A percentile compares a stretch with the other conserved stretches of the same genome.
Conservation (phyloP, 345 rosid genomes). For the Euphorbia pulcherrima region DNA sequence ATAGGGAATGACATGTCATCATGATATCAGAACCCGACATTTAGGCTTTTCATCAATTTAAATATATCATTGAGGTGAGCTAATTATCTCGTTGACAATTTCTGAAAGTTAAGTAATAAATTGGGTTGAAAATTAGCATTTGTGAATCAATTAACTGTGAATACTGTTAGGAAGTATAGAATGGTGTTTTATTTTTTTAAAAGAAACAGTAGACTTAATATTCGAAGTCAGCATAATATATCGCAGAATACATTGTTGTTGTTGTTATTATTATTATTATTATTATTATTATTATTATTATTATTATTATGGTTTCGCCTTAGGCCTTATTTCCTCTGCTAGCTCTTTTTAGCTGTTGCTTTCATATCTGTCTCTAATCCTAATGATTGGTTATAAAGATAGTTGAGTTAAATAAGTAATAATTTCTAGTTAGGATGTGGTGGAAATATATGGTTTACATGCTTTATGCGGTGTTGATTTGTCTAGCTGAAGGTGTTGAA, state of each 20-base stretch:
- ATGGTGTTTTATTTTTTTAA: neutral
- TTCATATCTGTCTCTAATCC: neutral
- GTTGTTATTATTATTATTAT: neutral
- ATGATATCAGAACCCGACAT: neutral
- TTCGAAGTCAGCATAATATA: neutral
- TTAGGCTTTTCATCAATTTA: neutral
- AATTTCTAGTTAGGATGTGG: conserved; percentile 2
- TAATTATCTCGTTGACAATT: neutral
- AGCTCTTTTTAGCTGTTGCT: neutral
- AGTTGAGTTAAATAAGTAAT: neutral
- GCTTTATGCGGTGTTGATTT: neutral
- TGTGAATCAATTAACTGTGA: neutral
- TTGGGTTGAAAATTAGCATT: neutral
- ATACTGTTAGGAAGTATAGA: neutral
- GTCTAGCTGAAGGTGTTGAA: neutral
- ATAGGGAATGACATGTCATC: neutral
- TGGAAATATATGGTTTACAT: neutral
- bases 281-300: neutral
- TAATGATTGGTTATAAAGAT: neutral
- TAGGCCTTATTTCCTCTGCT: neutral
- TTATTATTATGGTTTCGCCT: neutral
- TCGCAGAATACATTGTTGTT: neutral
- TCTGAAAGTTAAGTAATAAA: neutral
- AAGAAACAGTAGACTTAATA: neutral
- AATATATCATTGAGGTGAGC: neutral